Base-by-base conservation (phyloP, 2,329 filamentous ascomycete species). In the Aspergillus fischeri region DNA sequence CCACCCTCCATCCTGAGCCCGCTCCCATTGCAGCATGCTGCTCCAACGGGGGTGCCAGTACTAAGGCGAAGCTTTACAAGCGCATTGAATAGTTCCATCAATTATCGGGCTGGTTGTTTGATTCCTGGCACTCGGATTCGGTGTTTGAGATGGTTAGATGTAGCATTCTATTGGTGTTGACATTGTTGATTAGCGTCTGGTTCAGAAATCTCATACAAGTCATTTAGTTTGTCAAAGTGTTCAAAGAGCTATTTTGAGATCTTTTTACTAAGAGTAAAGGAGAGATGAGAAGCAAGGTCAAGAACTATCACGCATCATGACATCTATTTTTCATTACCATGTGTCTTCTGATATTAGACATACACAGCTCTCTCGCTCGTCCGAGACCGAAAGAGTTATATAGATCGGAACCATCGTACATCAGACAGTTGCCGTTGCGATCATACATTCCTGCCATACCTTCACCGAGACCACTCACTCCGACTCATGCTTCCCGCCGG, bases 61-160 rank as follows among this genome's bases (percentile, higher is more conserved):
- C 57, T 52, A 72, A 68, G 58, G 69, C 70, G 2, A 72, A 70
- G 59, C 60, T 73, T 9, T 73, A 71, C 41, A 69, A 67, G 57
- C 58, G 66, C 25, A 28, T 68, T 56, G 67, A 69, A 8, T 70
- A 61, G 57, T 38, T 38, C 32, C 14, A 7, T 38, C 14, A 24
- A 47, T 24, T 14, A 11, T 24, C 10, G 11, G 8, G 8, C 20
- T 20, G 2, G 9, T 21, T 47, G 21, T 47, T 24, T 27, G 10
- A 25, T 24, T 17, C 21, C 11, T 44, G 4, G 14, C 32, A 35
- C n/a, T 21, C 21, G 41, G 11, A 7, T 24, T 14, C 10, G 44
- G 14, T 25, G n/a, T 11, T 27, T 47, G 20, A 11, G 44, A 25
- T 14, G 21, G 44, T 17, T 47, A 17, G 10, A 7, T 47, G 44